Evolutionary conservation across 2,329 filamentous ascomycete genomes (phyloP), one percentile per base, ranked within the genome.

Genomic region (Achaetomium macrosporum): DNA sequence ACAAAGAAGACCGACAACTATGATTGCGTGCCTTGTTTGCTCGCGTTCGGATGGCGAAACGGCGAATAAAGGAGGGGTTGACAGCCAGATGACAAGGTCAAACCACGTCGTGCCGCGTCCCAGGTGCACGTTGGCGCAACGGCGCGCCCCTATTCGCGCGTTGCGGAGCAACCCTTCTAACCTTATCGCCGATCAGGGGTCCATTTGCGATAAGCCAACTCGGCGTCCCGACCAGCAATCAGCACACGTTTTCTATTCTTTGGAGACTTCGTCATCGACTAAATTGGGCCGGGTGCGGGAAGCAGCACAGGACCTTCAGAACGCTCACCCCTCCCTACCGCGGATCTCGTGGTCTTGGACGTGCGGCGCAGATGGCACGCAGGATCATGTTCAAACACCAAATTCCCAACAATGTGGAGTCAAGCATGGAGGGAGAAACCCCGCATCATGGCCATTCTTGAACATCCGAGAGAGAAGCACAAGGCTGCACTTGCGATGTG

Each of bases 131-230:
- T 50, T 50, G 48, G 16, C 3, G 20, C 2, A 50, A 50, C 7
- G 48, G 33, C 41, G 48, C 48, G 12, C 10, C 20, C 41, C 20
- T 44, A 50, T 50, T 50, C 41, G 48, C 48, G 48, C 33, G 41
- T 50, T 35, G 48, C 42, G 35, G 42, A n/a, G 35, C n/a, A 37
- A n/a, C 35, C 35, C 13, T 13, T n/a, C 15, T 16, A 25, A 25
- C 15, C 35, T 37, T 37, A 37, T 37, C 35, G 15, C 35, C 15
- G 35, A 37, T 37, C 35, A 16, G n/a, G 35, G 15, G 35, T 37
- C 33, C 33, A 35, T 12, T 15, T 35, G 10, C 33, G 33, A 13
- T n/a, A 37, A 13, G 13, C 35, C 13, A 37, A 37, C 35, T 5
- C 35, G n/a, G 35, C 35, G 5, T 16, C n/a, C 35, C 35, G 35